phyloP scores from a whole-genome alignment of 1,284 basidiomycete genomes.

The Garcileccinum viscosum region DNA sequence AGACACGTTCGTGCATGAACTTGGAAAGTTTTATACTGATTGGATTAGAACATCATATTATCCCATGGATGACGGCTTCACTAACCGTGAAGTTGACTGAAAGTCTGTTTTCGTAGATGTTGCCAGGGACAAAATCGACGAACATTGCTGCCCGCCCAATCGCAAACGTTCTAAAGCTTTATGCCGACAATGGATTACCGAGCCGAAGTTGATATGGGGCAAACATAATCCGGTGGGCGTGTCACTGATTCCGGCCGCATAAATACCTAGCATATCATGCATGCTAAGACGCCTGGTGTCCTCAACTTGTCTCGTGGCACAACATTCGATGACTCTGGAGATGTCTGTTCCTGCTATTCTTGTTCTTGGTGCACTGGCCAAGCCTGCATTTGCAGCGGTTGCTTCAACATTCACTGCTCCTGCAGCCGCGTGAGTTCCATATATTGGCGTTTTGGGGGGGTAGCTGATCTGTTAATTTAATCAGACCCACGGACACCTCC shows the following conservation, averaged over 20 bases:
- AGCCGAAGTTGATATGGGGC: neutral
- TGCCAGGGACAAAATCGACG: neutral
- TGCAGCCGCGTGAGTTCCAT: conserved; percentile 31
- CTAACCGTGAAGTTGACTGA: neutral
- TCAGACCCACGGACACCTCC: conserved; percentile 33
- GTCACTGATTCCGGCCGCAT: conserved; percentile 1
- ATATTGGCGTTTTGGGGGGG: neutral
- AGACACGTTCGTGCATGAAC: conserved; percentile 25
- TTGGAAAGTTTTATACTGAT: neutral
- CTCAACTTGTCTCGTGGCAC: neutral
- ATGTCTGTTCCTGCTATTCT: conserved; percentile 25
- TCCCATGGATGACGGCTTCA: conserved; percentile 5
- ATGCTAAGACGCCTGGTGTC: neutral
- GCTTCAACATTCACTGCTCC: conserved; percentile 29
- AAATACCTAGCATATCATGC: conserved; percentile 19
- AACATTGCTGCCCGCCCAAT: neutral
- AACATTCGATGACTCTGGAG: neutral
- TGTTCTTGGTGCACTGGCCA: conserved; percentile 26
- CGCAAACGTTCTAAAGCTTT: neutral
- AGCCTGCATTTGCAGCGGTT: conserved; percentile 19
- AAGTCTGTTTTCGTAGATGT: neutral
- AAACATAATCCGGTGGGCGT: conserved; percentile 1
- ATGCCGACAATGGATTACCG: neutral
- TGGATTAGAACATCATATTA: neutral
- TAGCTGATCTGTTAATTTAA: conserved; percentile 4